phyloP scores from a whole-genome alignment of 345 rosid species.

The Boechera retrofracta region DNA sequence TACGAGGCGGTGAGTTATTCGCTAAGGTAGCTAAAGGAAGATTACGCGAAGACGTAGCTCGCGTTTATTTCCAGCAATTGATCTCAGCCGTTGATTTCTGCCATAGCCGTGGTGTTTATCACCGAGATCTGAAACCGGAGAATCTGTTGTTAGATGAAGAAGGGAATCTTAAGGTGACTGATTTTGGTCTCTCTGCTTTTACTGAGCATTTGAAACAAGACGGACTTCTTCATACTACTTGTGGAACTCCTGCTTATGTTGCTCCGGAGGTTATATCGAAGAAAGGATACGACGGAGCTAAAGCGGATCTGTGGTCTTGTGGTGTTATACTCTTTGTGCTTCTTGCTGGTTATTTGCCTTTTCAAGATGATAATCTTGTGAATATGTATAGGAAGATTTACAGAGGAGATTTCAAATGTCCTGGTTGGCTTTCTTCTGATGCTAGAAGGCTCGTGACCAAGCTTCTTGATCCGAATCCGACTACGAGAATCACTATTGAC shows the following conservation, averaged over 20 bases:
- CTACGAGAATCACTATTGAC: constrained; percentile 53
- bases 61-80: constrained; percentile 80
- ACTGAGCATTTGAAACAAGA: constrained; percentile 79
- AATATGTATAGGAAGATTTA: constrained; percentile 85
- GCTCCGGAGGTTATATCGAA: constrained; percentile 89
- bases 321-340: constrained; percentile 90
- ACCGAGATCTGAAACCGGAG: constrained; percentile 90
- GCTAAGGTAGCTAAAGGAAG: constrained; percentile 69
- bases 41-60: constrained; percentile 70
- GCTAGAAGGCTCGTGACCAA: constrained; percentile 71
- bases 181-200: constrained; percentile 86
- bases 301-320: constrained; percentile 94
- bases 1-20: constrained; percentile 88
- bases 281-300: constrained; percentile 91
- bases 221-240: constrained; percentile 79
- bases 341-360: constrained; percentile 87
- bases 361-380: constrained; percentile 81
- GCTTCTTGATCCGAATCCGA: constrained; percentile 91
- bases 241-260: constrained; percentile 93
- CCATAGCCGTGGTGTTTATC: constrained; percentile 92
- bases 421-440: constrained; percentile 86
- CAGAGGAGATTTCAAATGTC: constrained; percentile 89
- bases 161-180: constrained; percentile 81
- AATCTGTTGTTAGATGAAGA: constrained; percentile 78
- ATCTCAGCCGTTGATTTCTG: constrained; percentile 91